Conservation (phyloP, 495 filamentous ascomycete genomes). For the Daldinia concentrica region DNA sequence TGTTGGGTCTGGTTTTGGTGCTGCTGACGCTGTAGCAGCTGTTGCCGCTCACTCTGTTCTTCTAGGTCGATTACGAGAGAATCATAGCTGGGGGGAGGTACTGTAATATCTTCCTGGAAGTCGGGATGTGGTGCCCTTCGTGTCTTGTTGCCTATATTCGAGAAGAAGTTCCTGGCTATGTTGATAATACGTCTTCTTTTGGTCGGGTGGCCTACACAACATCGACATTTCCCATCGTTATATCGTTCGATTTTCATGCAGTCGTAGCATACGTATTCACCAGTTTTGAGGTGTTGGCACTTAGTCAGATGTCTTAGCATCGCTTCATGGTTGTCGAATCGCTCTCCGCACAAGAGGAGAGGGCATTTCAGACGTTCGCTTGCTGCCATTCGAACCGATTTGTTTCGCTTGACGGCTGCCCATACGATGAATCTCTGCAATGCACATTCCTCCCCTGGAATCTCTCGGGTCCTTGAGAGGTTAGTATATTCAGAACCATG, state of each 20-base stretch:
- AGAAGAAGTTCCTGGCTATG: constrained; percentile 61
- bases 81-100: constrained; percentile 57
- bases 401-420: constrained; percentile 61
- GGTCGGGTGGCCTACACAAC: constrained; percentile 56
- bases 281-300: constrained; percentile 53
- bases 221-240: constrained; percentile 57
- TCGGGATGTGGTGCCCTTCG: constrained; percentile 17
- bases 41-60: constrained; percentile 19
- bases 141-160: constrained; percentile 57
- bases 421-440: constrained; percentile 60
- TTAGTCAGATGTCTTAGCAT: constrained; percentile 57
- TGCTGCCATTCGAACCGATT: constrained; percentile 51
- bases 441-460: constrained; percentile 55
- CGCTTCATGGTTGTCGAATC: constrained; percentile 54
- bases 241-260: constrained; percentile 59
- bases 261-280: constrained; percentile 60
- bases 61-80: constrained; percentile 44
- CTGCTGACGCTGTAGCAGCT: constrained; percentile 12
- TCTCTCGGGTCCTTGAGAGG: constrained; percentile 52
- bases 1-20: constrained; percentile 1
- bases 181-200: constrained; percentile 58
- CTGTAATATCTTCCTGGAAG: constrained; percentile 37
- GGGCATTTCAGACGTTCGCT: constrained; percentile 57
- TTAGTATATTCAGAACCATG: constrained; percentile 39
- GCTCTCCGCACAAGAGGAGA: constrained; percentile 52